These are phyloP conservation scores for Mycena rebaudengoi DNA, from an alignment of 768 basidiomycete genomes.

Conservation along the genomic window DNA sequence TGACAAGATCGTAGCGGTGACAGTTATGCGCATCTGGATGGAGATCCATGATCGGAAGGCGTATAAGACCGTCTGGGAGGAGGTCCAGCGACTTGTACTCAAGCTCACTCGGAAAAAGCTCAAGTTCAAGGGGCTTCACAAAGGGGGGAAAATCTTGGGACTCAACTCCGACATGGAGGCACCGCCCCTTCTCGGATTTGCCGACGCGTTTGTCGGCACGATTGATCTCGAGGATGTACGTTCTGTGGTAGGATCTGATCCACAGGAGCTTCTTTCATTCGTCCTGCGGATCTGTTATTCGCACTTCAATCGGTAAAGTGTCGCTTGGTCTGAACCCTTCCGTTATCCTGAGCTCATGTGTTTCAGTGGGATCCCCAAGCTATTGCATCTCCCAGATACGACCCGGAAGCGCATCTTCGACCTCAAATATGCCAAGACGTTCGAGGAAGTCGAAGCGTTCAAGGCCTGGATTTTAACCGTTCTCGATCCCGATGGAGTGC, in stretches of 20 bases:
- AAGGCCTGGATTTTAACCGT: constrained; percentile 6
- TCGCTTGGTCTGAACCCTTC: neutral
- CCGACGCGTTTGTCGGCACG: constrained; percentile 6
- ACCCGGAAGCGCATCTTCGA: neutral
- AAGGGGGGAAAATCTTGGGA: constrained; percentile 9
- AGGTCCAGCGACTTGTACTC: constrained; percentile 15
- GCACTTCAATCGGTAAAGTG: constrained; percentile 6
- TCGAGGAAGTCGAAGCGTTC: constrained; percentile 5
- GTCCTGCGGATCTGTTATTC: constrained; percentile 14
- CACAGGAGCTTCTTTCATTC: neutral
- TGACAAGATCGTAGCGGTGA: constrained; percentile 10
- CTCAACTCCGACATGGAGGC: constrained; percentile 22
- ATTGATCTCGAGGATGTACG: constrained; percentile 9
- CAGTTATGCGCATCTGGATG: constrained; percentile 21
- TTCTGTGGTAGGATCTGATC: neutral
- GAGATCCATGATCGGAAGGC: constrained; percentile 8
- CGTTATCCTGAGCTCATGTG: neutral
- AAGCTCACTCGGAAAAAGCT: constrained; percentile 7
- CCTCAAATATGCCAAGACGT: constrained; percentile 5
- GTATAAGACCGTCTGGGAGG: constrained; percentile 9
- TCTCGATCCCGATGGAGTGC: neutral
- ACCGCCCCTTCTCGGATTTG: constrained; percentile 16
- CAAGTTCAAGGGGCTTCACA: constrained; percentile 16
- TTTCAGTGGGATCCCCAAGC: constrained; percentile 9
- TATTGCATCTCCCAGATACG: neutral